Evolutionary conservation across 1,284 basidiomycete genomes (phyloP), one percentile per base, ranked within the genome.

Genomic region (Microbotryum silenes-acaulis): DNA sequence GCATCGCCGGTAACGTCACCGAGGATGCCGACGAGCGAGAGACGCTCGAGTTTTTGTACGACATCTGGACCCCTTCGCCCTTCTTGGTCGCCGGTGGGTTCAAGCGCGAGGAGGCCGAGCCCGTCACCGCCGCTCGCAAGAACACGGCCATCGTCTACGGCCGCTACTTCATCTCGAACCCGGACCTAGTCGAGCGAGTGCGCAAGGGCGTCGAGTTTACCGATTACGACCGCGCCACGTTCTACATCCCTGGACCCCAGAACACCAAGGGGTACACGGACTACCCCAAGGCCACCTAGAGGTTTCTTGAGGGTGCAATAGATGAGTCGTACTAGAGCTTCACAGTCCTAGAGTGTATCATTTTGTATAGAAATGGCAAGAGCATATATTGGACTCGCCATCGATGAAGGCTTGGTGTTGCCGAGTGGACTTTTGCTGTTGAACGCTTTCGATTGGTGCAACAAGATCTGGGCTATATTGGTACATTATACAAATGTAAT

Each of bases 1-100:
- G 67, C 10, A 62, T 68, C 51, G 62, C 62, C 2, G 71, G 70
- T 21, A 68, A 66, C 57, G 27, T 37, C 0, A 57, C 51, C 8
- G 21, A 64, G 23, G 65, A 62, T 9, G 61, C 53, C 2, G 60
- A 63, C 21, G 44, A 62, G n/a, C 53, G 47, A 14, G 62, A 66
- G 46, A 61, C 48, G 5, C 61, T 67, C 5, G 66, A 67, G 44
- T 63, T 69, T 59, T 37, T 68, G 21, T 27, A 54, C 44, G 51
- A 64, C 31, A 58, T 63, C 29, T 68, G 67, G 64, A 31, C 57
- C 27, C 58, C n/a, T 67, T 72, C 21, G 59, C 75, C 74, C 2
- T 78, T 83, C 57, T 78, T 85, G 54, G 75, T 75, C 2, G 79
- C 80, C 1, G 82, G 82, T 27, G 82, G 80, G 14, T 77, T 72